A percentile compares a stretch with the other conserved stretches of the same genome.
phyloP scores from a whole-genome alignment of 345 rosid genomes.

The Rhodamnia rubescens region DNA sequence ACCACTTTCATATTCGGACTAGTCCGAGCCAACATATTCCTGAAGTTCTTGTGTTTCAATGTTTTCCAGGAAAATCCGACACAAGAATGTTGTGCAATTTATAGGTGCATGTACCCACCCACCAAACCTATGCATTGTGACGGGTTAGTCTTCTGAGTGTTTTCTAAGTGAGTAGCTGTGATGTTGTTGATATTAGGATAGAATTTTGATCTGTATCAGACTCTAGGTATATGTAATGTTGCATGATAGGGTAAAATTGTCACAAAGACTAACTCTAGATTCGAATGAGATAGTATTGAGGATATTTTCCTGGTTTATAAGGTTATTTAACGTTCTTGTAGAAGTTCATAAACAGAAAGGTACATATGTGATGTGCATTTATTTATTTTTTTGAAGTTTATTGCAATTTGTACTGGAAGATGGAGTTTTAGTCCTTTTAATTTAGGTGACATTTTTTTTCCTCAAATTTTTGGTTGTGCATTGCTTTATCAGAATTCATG shows the following conservation, averaged over 20 bases:
- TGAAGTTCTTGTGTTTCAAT: background rate
- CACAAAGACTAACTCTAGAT: background rate
- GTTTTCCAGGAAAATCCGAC: constrained; percentile 72
- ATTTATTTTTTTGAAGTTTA: background rate
- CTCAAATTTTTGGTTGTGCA: background rate
- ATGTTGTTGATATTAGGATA: background rate
- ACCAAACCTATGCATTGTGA: constrained; percentile 81
- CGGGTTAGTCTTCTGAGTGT: constrained; percentile 41
- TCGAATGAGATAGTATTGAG: background rate
- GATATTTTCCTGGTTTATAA: background rate
- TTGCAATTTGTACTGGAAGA: background rate
- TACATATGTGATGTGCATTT: background rate
- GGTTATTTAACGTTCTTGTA: background rate
- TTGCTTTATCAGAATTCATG: constrained; percentile 74
- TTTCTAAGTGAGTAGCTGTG: background rate
- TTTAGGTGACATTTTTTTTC: background rate
- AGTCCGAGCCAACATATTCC: background rate
- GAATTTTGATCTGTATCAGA: background rate
- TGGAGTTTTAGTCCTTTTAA: background rate
- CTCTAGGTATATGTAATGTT: background rate
- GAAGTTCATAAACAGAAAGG: background rate
- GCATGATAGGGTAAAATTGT: background rate
- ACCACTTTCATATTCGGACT: background rate
- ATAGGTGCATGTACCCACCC: constrained; percentile 88
- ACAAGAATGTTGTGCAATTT: constrained; percentile 90